Evolutionary conservation across 306 rosid species (phyloP), one percentile per base, ranked within the genome.

Genomic region (Corylus avellana): DNA sequence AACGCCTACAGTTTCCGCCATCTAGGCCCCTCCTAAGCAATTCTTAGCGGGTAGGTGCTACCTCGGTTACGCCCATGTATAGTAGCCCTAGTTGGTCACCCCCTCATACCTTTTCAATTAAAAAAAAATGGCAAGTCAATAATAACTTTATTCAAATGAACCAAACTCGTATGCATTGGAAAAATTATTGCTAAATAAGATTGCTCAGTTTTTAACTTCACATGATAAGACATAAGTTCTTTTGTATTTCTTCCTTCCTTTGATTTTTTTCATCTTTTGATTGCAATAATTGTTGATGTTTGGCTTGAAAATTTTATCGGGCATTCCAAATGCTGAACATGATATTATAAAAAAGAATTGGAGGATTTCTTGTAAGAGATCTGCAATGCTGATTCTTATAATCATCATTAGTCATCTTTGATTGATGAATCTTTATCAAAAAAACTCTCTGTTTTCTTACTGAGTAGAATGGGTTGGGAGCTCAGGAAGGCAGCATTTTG

Each of bases 301-400:
- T 42, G 39, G 67, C 18, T 44, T 74, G 70, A 53, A 57, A 63
- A 75, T 78, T 58, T 46, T 46, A 55, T 61, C 55, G 49, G 48
- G 9, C 46, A 42, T 22, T 14, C 66, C 72, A 73, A 68, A 73
- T 73, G 64, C 66, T 48, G 17, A 47, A 70, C 71, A 79, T 50
- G 44, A 12, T 66, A 25, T 62, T 51, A 29, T 55, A 54, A 51
- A 72, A 67, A 8, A 59, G 5, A 46, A 74, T 58, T 35, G 44
- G 20, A 79, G 66, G 72, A 63, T 70, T 75, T 74, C 76, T 48
- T 29, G 32, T 51, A 71, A 17, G 81, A 81, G 74, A 80, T 63
- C 58, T 57, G 80, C 44, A n/a, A 59, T 11, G 6, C 70, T 27
- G 49, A 66, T 72, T 56, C 70, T 42, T 67, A 20, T 72, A 57